Base-by-base conservation (phyloP, 2,329 filamentous ascomycete species). In the Ophiosphaerella herpotricha region DNA sequence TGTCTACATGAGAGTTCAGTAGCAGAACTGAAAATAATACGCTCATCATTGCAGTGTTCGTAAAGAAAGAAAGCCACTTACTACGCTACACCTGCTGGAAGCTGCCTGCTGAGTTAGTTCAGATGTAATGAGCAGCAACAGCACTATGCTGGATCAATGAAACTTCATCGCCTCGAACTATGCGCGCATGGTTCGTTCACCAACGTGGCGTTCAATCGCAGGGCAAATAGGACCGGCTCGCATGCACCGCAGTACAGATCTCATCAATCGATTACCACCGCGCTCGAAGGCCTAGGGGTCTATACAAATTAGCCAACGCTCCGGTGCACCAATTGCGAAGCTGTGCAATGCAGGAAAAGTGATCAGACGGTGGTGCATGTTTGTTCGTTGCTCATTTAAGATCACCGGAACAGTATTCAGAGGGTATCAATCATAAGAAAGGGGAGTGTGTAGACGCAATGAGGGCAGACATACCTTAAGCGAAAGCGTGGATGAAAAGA, bases 361-460 rank as follows among this genome's bases (percentile, higher is more conserved):
- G 58, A 66, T 75, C 73, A 84, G 81, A 82, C 81, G 81, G 81
- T 84, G 76, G 75, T 83, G 81, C 81, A 84, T 84, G 81, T 83
- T 29, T 81, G 77, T 80, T 80, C 77, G 60, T 71, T 75, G 79
- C 79, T 80, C 80, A 81, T 82, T 77, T 70, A 68, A 63, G 70
- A 75, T 83, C 79, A 75, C 80, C 77, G 73, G 76, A 80, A 81
- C 78, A 71, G 52, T 68, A 71, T 77, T 79, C 78, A 78, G 26
- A 75, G 74, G 75, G 72, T 67, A 79, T 79, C 80, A 79, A 71
- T 81, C 78, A 80, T 80, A 59, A 57, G 65, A 67, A 65, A 24
- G 31, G 31, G 33, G 43, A 24, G 21, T 14, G 38, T 18, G 29
- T 34, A 29, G 45, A 39, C 31, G 29, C 44, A 41, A 32, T 26